Evolutionary conservation across 1,139 yeast species (phyloP).

Genomic region (Yamadazyma diospyri): DNA sequence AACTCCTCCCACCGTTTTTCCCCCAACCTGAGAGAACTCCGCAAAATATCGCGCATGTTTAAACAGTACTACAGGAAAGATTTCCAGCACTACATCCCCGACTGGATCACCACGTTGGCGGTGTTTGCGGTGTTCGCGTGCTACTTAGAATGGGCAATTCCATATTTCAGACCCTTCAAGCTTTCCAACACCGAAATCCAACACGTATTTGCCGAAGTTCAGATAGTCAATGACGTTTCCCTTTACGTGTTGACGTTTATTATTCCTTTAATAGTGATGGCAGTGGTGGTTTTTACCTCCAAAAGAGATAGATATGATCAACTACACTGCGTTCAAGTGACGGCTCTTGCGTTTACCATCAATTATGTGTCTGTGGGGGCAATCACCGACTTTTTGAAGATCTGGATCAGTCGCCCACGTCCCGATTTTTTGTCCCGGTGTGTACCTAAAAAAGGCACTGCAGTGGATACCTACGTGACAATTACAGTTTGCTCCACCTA

Average conservation of each 20-base stretch:
- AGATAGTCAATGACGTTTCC: conserved; percentile 36
- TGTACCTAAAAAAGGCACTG: conserved; percentile 31
- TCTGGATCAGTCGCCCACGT: conserved; percentile 46
- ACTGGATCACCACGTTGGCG: conserved; percentile 31
- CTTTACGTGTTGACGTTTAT: conserved; percentile 24
- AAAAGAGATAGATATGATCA: conserved; percentile 6
- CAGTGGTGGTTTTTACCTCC: conserved; percentile 4
- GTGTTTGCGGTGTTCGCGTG: conserved; percentile 30
- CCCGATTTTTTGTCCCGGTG: conserved; percentile 46
- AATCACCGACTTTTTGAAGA: conserved; percentile 40
- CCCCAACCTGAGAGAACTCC: no score
- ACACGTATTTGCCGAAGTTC: conserved; percentile 44
- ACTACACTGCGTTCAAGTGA: conserved; percentile 19
- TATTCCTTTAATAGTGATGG: conserved; percentile 20
- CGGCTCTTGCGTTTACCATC: conserved; percentile 24
- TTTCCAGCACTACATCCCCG: conserved; percentile 16
- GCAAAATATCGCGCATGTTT: conserved; percentile 5
- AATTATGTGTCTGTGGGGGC: conserved; percentile 21
- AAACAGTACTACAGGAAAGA: conserved; percentile 8
- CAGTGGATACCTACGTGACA: conserved; percentile 28
- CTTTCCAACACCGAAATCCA: conserved; percentile 34
- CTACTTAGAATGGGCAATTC: conserved; percentile 35
- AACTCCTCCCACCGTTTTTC: no score
- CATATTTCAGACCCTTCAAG: conserved; percentile 35
- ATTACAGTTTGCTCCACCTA: conserved; percentile 37